Evolutionary conservation across 2,329 filamentous ascomycete genomes (phyloP), one percentile per base, ranked within the genome.

Genomic region (Neoscytalidium dimidiatum): DNA sequence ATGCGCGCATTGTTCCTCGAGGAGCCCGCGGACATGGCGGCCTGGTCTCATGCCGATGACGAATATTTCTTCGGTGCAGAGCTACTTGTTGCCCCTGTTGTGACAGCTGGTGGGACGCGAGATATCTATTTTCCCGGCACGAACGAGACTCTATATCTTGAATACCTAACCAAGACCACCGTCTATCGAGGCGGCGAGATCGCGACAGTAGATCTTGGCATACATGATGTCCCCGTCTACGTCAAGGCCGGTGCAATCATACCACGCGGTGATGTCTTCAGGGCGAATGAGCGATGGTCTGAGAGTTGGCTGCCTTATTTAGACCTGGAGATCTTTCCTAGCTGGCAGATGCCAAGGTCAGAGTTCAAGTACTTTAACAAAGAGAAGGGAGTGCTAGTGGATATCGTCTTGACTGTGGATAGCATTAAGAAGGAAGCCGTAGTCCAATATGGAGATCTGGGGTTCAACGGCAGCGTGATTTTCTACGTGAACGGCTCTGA

Each of bases 1-100:
- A 72, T 77, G 19, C 71, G 76, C n/a, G 75, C 75, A 0, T 65
- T 77, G 19, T 75, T 77, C 56, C 67, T 78, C 14, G 75, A 78
- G 62, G 71, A 71, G 21, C 73, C 73, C 1, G 52, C 65, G 1
- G 75, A 77, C 49, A 58, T 65, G 7, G 66, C 64, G 0, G 68
- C 68, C 1, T 77, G 70, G 67, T 67, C 66, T 3, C 68, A 71
- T 9, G 21, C 4, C 0, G 67, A 66, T 3, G 73, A 77, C 61
- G 63, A 69, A 28, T 78, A 78, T 62, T 73, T 74, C 66, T 76
- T 78, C 66, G 76, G 76, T 3, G 64, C 63, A 1, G 70, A 74
- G 53, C 71, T 78, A 19, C 66, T 78, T 2, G 73, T 78, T 31
- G 75, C 76, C 9, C 76, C 76, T 1, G 70, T 78, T 29, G 69